Conservation (phyloP, 441 rosid genomes). For the Jatropha multifida region DNA sequence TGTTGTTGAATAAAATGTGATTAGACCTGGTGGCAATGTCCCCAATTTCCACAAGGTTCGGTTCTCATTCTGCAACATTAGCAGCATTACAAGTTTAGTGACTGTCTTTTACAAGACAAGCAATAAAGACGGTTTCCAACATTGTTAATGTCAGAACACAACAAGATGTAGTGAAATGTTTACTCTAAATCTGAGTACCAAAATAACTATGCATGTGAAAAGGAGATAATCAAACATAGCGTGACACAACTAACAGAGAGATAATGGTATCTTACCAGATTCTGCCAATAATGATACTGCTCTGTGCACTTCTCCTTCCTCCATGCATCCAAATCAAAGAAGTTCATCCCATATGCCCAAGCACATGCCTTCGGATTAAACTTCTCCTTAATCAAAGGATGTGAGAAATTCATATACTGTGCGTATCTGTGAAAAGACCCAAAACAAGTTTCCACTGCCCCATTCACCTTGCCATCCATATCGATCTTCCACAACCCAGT, state of each 20-base stretch:
- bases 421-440: constrained; percentile 97
- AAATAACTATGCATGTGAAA: not conserved
- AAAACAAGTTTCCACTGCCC: constrained; percentile 96
- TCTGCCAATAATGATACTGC: constrained; percentile 97
- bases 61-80: constrained; percentile 78
- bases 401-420: constrained; percentile 96
- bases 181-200: not conserved
- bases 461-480: constrained; percentile 95
- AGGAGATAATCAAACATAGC: not conserved
- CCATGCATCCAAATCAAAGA: constrained; percentile 99
- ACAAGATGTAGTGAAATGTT: not conserved
- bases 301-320: constrained; percentile 98
- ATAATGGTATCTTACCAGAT: constrained; percentile 50
- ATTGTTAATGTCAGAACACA: too few relatives aligned
- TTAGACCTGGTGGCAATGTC: constrained; percentile 88
- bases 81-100: not conserved
- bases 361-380: constrained; percentile 96
- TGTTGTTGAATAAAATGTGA: constrained; percentile 89
- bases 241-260: not conserved
- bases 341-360: constrained; percentile 99
- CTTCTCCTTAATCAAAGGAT: constrained; percentile 92
- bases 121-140: not conserved
- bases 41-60: constrained; percentile 91
- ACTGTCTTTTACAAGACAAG: not conserved
- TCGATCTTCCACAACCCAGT: constrained; percentile 92